Conservation (phyloP, 768 basidiomycete species). For the Paxillus rubicundulus region DNA sequence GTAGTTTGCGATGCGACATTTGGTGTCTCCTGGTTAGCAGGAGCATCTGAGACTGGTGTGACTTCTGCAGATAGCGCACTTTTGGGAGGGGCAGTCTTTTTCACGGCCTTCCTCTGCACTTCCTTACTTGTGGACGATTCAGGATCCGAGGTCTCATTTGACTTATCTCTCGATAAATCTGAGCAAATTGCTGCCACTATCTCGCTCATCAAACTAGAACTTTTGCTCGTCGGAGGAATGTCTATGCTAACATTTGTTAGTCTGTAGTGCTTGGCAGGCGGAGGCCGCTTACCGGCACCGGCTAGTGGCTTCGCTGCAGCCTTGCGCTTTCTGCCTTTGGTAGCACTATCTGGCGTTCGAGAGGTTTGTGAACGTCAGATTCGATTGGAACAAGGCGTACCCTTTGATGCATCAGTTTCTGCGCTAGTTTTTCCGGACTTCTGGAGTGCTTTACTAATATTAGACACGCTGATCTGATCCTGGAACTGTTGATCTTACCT, state of each 20-base stretch:
- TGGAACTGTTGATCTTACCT: conserved; percentile 9
- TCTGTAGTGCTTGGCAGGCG: conserved; percentile 4
- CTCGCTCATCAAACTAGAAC: conserved; percentile 13
- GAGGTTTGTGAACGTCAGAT: not conserved
- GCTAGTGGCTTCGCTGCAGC: not conserved
- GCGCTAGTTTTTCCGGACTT: not conserved
- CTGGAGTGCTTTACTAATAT: conserved; percentile 2
- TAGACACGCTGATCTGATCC: not conserved
- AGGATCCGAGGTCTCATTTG: conserved; percentile 4
- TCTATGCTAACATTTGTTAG: conserved; percentile 26
- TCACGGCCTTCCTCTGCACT: conserved; percentile 5
- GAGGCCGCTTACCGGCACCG: conserved; percentile 17
- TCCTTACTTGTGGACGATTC: conserved; percentile 10
- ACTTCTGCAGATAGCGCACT: not conserved
- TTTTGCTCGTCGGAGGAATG: conserved; percentile 15
- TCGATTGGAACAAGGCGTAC: conserved; percentile 7
- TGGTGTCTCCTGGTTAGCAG: not conserved
- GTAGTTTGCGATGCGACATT: not conserved
- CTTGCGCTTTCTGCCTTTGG: not conserved
- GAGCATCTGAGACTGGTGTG: not conserved
- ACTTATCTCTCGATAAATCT: not conserved
- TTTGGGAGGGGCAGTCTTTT: conserved; percentile 5
- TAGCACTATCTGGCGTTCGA: conserved; percentile 12
- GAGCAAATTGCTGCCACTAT: conserved; percentile 20
- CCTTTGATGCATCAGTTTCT: not conserved